Evolutionary conservation across 495 filamentous ascomycete species (phyloP).

Genomic region (Penicillium canescens): DNA sequence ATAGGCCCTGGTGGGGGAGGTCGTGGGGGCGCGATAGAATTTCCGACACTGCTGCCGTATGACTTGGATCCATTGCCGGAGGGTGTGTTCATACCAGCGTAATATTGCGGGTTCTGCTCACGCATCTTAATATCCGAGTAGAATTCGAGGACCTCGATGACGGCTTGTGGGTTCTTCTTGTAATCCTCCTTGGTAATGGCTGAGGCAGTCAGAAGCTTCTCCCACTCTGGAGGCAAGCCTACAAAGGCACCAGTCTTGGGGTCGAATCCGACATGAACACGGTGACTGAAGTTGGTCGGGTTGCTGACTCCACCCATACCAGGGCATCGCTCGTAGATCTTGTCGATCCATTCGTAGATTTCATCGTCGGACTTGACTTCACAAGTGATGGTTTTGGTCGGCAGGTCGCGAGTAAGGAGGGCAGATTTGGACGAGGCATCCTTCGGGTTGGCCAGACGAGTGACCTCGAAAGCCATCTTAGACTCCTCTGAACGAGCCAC

Average conservation of each 20-base stretch:
- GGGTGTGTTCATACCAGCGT: slow-evolving; percentile 62
- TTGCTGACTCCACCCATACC: slow-evolving; percentile 98
- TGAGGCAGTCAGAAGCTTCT: slow-evolving; percentile 88
- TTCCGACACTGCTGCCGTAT: slow-evolving; percentile 50
- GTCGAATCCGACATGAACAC: slow-evolving; percentile 97
- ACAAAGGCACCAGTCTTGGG: slow-evolving; percentile 90
- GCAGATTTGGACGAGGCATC: slow-evolving; percentile 61
- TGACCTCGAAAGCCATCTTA: slow-evolving; percentile 89
- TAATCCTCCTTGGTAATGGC: slow-evolving; percentile 98
- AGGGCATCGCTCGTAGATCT: slow-evolving; percentile 92
- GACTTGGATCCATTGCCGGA: slow-evolving; percentile 49
- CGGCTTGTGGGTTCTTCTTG: slow-evolving; percentile 95
- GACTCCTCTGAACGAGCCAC: slow-evolving; percentile 85
- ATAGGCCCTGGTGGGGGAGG: slow-evolving; percentile 59
- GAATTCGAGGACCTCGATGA: slow-evolving; percentile 95
- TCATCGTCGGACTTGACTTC: slow-evolving; percentile 93
- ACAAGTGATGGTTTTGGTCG: slow-evolving; percentile 78
- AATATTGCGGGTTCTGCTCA: slow-evolving; percentile 75
- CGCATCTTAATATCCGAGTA: slow-evolving; percentile 94
- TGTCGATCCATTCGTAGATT: slow-evolving; percentile 97
- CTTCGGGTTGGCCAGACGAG: slow-evolving; percentile 63
- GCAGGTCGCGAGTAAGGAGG: slow-evolving; percentile 66
- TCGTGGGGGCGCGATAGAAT: slow-evolving; percentile 75
- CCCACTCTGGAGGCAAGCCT: slow-evolving; percentile 93
- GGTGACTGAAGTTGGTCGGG: slow-evolving; percentile 94